phyloP scores from a whole-genome alignment of 768 basidiomycete species.

The Leccinum pellstonianum region DNA sequence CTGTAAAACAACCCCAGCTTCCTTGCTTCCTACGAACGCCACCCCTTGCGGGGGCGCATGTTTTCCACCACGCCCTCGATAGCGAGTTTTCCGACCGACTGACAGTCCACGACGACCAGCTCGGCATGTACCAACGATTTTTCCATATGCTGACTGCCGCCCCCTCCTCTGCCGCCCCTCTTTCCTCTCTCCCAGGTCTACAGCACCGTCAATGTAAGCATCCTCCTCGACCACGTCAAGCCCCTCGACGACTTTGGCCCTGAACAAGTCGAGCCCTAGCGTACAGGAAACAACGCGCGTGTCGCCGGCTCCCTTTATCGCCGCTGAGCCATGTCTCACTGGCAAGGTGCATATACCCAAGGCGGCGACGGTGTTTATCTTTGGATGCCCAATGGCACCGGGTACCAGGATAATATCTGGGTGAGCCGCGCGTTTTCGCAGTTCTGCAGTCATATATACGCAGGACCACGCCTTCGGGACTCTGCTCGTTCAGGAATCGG shows the following conservation, averaged over 20 bases:
- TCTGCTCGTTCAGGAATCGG: too few species aligned
- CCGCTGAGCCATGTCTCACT: conserved; percentile 64
- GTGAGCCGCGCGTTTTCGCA: too few species aligned
- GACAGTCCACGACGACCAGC: conserved; percentile 75
- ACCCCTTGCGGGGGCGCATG: conserved; percentile 71
- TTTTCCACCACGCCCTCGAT: conserved; percentile 58
- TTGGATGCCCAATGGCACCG: too few species aligned
- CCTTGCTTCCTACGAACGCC: conserved; percentile 71
- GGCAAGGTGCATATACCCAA: conserved; percentile 63
- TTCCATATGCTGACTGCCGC: too few species aligned
- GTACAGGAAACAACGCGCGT: conserved; percentile 71
- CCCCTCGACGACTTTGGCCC: too few species aligned
- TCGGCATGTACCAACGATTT: conserved; percentile 39
- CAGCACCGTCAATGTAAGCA: too few species aligned
- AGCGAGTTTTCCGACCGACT: conserved; percentile 57
- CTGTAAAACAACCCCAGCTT: conserved; percentile 73
- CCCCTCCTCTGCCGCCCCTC: too few species aligned
- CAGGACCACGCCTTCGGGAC: too few species aligned
- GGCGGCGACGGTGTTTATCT: too few species aligned
- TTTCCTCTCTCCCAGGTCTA: too few species aligned
- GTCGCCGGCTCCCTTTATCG: conserved; percentile 65
- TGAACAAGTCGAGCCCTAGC: neutral
- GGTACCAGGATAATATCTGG: too few species aligned
- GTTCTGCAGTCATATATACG: too few species aligned
- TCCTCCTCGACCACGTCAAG: conserved; percentile 48